These are phyloP conservation scores for Chalciporus chontae DNA, from an alignment of 768 basidiomycete genomes.

Conservation along the genomic window DNA sequence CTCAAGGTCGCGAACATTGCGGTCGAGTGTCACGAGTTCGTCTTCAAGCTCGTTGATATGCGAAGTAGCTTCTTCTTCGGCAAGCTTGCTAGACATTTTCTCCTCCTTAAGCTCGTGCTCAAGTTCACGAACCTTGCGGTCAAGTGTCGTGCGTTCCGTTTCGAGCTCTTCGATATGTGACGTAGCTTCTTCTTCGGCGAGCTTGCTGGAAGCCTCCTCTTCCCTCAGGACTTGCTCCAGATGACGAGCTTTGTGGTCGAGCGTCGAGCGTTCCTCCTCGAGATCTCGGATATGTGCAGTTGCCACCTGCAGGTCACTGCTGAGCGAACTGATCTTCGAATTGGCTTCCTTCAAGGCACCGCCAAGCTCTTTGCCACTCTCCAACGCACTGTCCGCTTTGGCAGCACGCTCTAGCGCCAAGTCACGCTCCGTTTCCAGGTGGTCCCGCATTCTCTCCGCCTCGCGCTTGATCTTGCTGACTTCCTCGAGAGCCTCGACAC, in stretches of 20 bases:
- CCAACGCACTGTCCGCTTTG: slow-evolving; percentile 63
- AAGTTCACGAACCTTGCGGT: background rate
- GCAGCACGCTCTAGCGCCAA: slow-evolving; percentile 54
- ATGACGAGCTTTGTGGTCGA: background rate
- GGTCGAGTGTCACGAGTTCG: slow-evolving; percentile 50
- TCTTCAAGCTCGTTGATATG: slow-evolving; percentile 63
- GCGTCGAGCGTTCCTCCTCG: background rate
- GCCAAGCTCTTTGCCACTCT: slow-evolving; percentile 64
- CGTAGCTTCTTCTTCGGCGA: slow-evolving; percentile 31
- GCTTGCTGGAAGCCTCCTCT: background rate
- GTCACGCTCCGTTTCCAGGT: slow-evolving; percentile 50
- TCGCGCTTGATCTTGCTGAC: slow-evolving; percentile 42
- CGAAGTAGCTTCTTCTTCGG: slow-evolving; percentile 33
- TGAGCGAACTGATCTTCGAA: slow-evolving; percentile 50
- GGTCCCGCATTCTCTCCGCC: slow-evolving; percentile 41
- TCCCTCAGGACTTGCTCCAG: background rate
- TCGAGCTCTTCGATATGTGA: slow-evolving; percentile 20
- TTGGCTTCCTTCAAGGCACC: slow-evolving; percentile 66
- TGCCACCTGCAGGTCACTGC: slow-evolving; percentile 53
- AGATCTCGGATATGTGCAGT: background rate
- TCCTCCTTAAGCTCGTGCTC: background rate
- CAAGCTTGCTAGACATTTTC: background rate
- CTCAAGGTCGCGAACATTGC: slow-evolving; percentile 53
- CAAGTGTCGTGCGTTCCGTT: background rate
- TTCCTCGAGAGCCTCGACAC: slow-evolving; percentile 38